Base-by-base conservation (phyloP, 2,329 filamentous ascomycete species). In the Colletotrichum gloeosporioides region DNA sequence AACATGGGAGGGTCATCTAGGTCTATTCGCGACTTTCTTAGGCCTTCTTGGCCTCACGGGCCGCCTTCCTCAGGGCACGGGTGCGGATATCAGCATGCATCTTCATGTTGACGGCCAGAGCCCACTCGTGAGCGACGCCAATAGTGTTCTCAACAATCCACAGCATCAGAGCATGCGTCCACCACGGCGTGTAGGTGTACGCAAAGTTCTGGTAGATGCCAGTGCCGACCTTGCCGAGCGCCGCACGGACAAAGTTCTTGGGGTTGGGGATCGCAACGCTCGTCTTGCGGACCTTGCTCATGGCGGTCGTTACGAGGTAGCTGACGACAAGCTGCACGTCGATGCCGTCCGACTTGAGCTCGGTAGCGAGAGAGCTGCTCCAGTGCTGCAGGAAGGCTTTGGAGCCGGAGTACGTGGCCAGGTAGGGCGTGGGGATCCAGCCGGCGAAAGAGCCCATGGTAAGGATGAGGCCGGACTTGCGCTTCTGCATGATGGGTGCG, bases 331-430 rank as follows among this genome's bases (percentile, higher is more conserved):
- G 92, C 85, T 99, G 93, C n/a, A 98, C 96, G 78, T 95, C 93
- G 55, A 99, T 92, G 73, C 95, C 95, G 80, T 95, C 90, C 2
- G 93, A 92, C 78, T 94, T 92, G 34, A 99, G 90, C 86, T 99
- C 97, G 16, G 93, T 91, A 1, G 94, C 95, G 16, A 99, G 90
- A 13, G 97, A 93, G 8, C 93, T 94, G 79, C 95, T 98, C 97
- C 97, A 99, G 83, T 98, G 94, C 87, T 99, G 96, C 65, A 99
- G 90, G 90, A 99, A 99, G 2, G 97, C 96, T 88, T 99, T 99
- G 91, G 94, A 97, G 79, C 97, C 97, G 61, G 95, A 98, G 90
- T 99, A 99, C 4, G 97, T 99, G 15, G 97, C 97, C 61, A 99
- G 91, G 71, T 97, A 93, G 8, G 98, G 96, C 1, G 95, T 98